Conservation (phyloP, 208 protist species). For the Jaenimonas drosophilae region DNA sequence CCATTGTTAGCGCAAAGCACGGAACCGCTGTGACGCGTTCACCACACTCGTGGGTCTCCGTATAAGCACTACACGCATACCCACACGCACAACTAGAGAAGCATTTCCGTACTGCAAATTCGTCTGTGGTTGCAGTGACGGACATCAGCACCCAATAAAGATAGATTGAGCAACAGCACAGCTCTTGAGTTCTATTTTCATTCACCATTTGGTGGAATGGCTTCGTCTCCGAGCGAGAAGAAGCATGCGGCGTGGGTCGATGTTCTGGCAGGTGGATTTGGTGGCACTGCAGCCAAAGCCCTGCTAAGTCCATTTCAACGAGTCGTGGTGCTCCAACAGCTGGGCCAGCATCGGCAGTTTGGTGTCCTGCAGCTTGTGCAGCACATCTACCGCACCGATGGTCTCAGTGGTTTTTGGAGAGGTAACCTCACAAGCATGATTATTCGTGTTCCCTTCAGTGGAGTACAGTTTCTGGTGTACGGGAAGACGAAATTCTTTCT, state of each 20-base stretch:
- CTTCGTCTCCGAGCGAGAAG: conserved; percentile 43
- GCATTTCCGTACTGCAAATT: too few relatives aligned
- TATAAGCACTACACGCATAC: too few relatives aligned
- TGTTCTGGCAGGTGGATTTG: conserved; percentile 62
- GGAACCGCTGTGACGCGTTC: too few relatives aligned
- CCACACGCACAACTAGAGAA: too few relatives aligned
- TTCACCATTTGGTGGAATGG: too few relatives aligned
- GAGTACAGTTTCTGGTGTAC: conserved; percentile 82
- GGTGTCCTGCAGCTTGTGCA: conserved; percentile 25
- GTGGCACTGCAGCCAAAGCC: conserved; percentile 68
- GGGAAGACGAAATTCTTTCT: conserved; percentile 68
- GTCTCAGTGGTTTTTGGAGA: conserved; percentile 74
- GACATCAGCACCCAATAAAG: too few relatives aligned
- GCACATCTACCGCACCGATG: conserved; percentile 48
- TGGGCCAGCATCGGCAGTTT: conserved; percentile 51
- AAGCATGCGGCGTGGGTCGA: conserved; percentile 74
- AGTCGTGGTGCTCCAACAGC: conserved; percentile 79
- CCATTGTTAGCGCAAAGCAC: too few relatives aligned
- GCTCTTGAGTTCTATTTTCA: too few relatives aligned
- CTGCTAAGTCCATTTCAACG: conserved; percentile 78
- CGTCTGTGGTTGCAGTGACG: too few relatives aligned
- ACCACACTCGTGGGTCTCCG: too few relatives aligned
- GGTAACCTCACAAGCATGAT: conserved; percentile 87
- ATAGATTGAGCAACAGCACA: too few relatives aligned
- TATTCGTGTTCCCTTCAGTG: conserved; percentile 82